Conservation (phyloP, 495 filamentous ascomycete genomes). For the Tuber magnatum region DNA sequence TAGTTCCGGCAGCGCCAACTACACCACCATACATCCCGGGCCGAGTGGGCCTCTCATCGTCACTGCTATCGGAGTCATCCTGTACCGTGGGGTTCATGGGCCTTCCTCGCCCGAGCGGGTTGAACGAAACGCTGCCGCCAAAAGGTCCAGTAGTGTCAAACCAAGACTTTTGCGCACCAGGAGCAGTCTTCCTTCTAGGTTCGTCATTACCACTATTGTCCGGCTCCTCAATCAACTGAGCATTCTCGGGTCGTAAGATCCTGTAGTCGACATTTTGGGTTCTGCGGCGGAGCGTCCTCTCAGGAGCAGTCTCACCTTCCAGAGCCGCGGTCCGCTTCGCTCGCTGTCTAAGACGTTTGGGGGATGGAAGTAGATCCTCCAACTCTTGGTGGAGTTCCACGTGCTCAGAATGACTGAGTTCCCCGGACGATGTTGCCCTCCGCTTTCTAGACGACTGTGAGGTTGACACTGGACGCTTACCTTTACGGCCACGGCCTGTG, state of each 20-base stretch:
- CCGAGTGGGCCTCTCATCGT: slow-evolving; percentile 69
- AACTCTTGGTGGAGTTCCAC: slow-evolving; percentile 78
- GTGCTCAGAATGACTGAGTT: slow-evolving; percentile 64
- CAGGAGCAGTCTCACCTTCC: slow-evolving; percentile 42
- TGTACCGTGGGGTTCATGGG: slow-evolving; percentile 62
- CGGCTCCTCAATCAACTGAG: slow-evolving; percentile 61
- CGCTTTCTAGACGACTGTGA: slow-evolving; percentile 34
- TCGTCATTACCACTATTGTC: slow-evolving; percentile 54
- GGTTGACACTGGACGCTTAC: slow-evolving; percentile 24
- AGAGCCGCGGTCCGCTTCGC: slow-evolving; percentile 53
- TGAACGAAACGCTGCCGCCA: slow-evolving; percentile 66
- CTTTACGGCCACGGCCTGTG: slow-evolving; percentile 25
- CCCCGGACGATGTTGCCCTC: slow-evolving; percentile 47
- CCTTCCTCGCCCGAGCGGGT: slow-evolving; percentile 69
- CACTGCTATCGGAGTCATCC: slow-evolving; percentile 90
- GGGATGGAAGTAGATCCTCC: slow-evolving; percentile 55
- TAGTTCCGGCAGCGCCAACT: slow-evolving; percentile 61
- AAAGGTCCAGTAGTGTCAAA: slow-evolving; percentile 87
- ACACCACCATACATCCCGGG: slow-evolving; percentile 46
- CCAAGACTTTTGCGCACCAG: slow-evolving; percentile 61
- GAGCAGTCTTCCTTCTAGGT: slow-evolving; percentile 52
- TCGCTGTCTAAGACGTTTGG: slow-evolving; percentile 48
- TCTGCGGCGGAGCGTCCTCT: slow-evolving; percentile 50
- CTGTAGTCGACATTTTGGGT: slow-evolving; percentile 61
- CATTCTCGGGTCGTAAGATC: slow-evolving; percentile 64